Base-by-base conservation (phyloP, 2,329 filamentous ascomycete species). In the Aureobasidium musti region DNA sequence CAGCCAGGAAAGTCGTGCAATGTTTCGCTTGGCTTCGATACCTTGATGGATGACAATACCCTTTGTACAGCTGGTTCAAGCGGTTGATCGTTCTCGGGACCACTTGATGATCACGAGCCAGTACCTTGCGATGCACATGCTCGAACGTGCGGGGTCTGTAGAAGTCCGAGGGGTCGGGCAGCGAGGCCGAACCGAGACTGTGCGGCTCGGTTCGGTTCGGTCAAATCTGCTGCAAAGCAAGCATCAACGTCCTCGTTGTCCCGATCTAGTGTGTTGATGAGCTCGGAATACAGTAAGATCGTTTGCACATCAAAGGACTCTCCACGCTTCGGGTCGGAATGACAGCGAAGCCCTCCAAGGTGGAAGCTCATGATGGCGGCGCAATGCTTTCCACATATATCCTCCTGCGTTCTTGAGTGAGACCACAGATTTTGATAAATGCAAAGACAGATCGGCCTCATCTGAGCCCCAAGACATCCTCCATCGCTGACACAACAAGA, bases 371-470 rank as follows among this genome's bases (percentile, higher is more conserved):
- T 19, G 14, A 19, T 19, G 10, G 21, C 6, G 14, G 13, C 8
- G 8, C 7, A 6, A 57, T 52, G 49, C 35, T 57, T 57, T 57
- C 21, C 35, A 57, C 53, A 57, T 57, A 57, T 57, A 57, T 43
- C 21, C 41, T 43, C 23, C 53, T 2, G n/a, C 35, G 5, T 41
- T 28, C 13, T 19, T 33, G 23, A 41, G 5, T 35, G 21, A 28
- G 23, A 57, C 2, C 33, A 23, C 1, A 23, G 2, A 35, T 6
- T 13, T 23, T 21, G 1, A 11, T 30, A 30, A 8, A 11, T n/a
- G 7, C 33, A 28, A 28, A 39, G 19, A 39, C 28, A 39, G 26
- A 56, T 56, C 52, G 41, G 52, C 52, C 33, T 56, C 33, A n/a
- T 26, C 35, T 26, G 5, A 5, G 2, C 5, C 14, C 7, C 13